Percentiles rank a stretch among this genome's conserved stretches.
phyloP scores from a whole-genome alignment of 1,284 basidiomycete genomes.

The Cryptococcus sp. region DNA sequence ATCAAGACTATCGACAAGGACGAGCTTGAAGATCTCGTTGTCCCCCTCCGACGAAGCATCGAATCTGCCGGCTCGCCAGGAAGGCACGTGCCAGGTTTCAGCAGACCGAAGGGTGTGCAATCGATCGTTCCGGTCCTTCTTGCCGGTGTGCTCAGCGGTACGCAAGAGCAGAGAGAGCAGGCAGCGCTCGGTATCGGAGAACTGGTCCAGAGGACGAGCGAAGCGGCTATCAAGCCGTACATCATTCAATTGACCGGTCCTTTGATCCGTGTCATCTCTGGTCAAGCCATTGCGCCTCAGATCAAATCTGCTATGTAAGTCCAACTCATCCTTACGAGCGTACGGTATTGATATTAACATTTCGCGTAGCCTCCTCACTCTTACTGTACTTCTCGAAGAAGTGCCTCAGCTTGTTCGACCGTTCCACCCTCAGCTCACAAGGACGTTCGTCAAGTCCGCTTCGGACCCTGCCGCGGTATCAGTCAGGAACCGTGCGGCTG shows the following conservation, averaged over 20 bases:
- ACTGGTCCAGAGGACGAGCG: conserved; percentile 85
- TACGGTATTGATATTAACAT: conserved; percentile 9
- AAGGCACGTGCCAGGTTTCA: conserved; percentile 80
- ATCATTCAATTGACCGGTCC: conserved; percentile 96
- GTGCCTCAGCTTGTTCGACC: conserved; percentile 91
- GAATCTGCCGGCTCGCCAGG: conserved; percentile 83
- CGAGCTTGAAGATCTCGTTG: conserved; percentile 83
- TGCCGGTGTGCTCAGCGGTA: conserved; percentile 64
- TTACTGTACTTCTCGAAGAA: conserved; percentile 76
- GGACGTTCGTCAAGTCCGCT: conserved; percentile 94
- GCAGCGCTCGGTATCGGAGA: conserved; percentile 94
- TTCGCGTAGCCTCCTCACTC: conserved; percentile 62
- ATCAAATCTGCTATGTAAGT: conserved; percentile 80
- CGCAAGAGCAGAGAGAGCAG: conserved; percentile 69
- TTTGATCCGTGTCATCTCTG: conserved; percentile 88
- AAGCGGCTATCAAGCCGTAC: conserved; percentile 89
- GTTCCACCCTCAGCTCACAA: conserved; percentile 97
- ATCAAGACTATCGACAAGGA: conserved; percentile 91
- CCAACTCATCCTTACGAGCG: not conserved
- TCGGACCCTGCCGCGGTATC: conserved; percentile 75
- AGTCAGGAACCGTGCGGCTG: conserved; percentile 79
- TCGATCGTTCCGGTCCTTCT: conserved; percentile 87
- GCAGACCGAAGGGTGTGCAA: conserved; percentile 83
- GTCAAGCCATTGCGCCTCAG: conserved; percentile 81
- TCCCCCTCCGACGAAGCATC: conserved; percentile 83